These are phyloP conservation scores for Cladophialophora carrionii DNA, from an alignment of 2,329 filamentous ascomycete species.

Conservation along the genomic window DNA sequence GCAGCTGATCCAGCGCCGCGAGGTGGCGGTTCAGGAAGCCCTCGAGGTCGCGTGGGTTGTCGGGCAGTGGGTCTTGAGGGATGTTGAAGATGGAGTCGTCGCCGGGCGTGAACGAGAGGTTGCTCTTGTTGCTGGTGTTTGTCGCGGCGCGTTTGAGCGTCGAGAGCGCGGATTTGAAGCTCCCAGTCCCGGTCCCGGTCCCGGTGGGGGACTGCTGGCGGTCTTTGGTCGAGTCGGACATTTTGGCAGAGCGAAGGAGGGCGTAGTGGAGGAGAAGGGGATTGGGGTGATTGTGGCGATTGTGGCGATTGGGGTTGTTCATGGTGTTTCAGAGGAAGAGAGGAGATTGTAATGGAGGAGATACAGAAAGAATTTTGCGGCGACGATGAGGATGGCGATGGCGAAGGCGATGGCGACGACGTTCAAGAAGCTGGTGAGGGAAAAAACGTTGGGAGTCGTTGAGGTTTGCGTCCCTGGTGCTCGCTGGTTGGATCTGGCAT, in stretches of 20 bases:
- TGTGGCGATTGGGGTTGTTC: background rate
- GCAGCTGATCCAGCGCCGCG: constrained; percentile 13
- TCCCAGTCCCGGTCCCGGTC: constrained; percentile 4
- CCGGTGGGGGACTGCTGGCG: constrained; percentile 1
- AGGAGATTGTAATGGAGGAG: background rate
- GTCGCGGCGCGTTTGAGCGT: constrained; percentile 18
- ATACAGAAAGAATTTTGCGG: background rate
- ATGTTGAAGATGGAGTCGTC: constrained; percentile 9
- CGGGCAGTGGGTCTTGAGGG: constrained; percentile 12
- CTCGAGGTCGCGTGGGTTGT: constrained; percentile 21
- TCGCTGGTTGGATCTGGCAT: background rate
- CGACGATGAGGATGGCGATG: background rate
- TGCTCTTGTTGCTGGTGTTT: constrained; percentile 21
- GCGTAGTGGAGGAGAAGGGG: background rate
- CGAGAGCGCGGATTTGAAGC: constrained; percentile 24
- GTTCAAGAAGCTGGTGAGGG: background rate
- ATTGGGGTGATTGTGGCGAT: constrained; percentile 1
- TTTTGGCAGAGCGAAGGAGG: background rate
- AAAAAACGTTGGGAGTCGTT: background rate
- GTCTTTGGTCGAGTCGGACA: constrained; percentile 9
- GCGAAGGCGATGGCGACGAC: background rate
- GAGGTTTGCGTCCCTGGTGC: background rate
- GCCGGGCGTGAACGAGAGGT: constrained; percentile 1
- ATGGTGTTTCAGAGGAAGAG: background rate
- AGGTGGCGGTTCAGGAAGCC: constrained; percentile 19